These are phyloP conservation scores for Skeletonema menzelii DNA, from an alignment of 108 stramenopile genomes.

Conservation along the genomic window DNA sequence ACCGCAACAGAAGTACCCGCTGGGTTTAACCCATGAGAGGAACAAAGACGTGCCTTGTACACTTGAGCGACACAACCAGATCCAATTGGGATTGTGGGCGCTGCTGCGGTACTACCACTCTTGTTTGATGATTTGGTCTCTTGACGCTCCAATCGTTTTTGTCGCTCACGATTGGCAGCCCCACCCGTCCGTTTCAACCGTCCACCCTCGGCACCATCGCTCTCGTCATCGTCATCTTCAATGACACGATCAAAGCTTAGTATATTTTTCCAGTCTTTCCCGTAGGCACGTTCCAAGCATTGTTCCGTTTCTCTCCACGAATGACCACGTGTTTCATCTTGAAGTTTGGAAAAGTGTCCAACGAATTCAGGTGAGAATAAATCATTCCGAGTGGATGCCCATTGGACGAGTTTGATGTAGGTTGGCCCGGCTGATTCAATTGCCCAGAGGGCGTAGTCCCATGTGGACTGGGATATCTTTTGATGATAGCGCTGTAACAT, in stretches of 20 bases:
- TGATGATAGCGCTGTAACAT: constrained; percentile 1
- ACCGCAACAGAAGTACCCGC: constrained; percentile 73
- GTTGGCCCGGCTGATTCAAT: constrained; percentile 91
- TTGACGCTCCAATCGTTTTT: constrained; percentile 20
- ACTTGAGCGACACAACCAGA: constrained; percentile 92
- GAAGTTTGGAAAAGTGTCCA: constrained; percentile 80
- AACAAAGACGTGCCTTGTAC: constrained; percentile 58
- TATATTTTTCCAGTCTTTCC: constrained; percentile 50
- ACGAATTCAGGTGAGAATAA: constrained; percentile 85
- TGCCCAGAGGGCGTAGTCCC: constrained; percentile 85
- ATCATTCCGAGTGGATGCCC: constrained; percentile 90
- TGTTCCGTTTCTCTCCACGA: constrained; percentile 67
- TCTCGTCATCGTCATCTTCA: constrained; percentile 27
- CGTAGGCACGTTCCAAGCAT: constrained; percentile 63
- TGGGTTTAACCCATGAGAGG: constrained; percentile 47
- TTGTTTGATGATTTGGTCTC: constrained; percentile 7
- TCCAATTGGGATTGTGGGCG: constrained; percentile 65
- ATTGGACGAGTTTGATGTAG: constrained; percentile 90
- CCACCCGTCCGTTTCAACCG: constrained; percentile 19
- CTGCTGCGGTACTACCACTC: neutral
- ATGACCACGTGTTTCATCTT: constrained; percentile 84
- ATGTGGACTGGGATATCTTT: constrained; percentile 38
- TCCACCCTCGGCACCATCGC: constrained; percentile 4
- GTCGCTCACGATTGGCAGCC: constrained; percentile 26
- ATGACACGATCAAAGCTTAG: constrained; percentile 31